A percentile compares a stretch with the other conserved stretches of the same genome.
These are phyloP conservation scores for Sporisorium scitamineum DNA, from an alignment of 1,284 basidiomycete genomes.

Conservation along the genomic window DNA sequence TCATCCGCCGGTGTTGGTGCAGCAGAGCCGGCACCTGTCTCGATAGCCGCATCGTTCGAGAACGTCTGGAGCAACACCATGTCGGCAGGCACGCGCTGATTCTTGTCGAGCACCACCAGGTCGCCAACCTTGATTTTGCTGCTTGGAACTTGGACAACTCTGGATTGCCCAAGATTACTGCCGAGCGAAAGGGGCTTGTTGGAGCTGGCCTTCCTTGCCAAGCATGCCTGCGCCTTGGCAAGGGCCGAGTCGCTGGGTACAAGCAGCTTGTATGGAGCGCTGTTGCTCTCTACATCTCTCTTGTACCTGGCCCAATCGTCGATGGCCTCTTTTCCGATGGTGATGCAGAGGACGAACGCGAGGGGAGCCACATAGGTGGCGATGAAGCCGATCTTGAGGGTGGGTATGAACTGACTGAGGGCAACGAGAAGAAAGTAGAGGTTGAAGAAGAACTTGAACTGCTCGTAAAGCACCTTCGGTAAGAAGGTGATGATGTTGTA, in stretches of 20 bases:
- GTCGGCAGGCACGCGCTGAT: conserved; percentile 95
- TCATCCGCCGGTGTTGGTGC: conserved; percentile 25
- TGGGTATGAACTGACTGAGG: conserved; percentile 93
- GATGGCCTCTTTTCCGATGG: conserved; percentile 98
- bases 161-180: conserved; percentile 36
- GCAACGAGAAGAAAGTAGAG: conserved; percentile 98
- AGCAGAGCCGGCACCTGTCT: conserved; percentile 12
- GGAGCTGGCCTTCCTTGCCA: conserved; percentile 32
- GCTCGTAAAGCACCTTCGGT: conserved; percentile 96
- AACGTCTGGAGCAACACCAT: conserved; percentile 87
- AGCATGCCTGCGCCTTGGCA: conserved; percentile 30
- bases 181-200: conserved; percentile 31
- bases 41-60: conserved; percentile 53
- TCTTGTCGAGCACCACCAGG: conserved; percentile 92
- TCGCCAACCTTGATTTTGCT: conserved; percentile 91
- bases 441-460: conserved; percentile 99
- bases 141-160: conserved; percentile 74
- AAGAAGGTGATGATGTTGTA: conserved; percentile 95
- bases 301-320: conserved; percentile 95
- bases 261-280: conserved; percentile 86
- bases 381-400: conserved; percentile 97
- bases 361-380: conserved; percentile 95
- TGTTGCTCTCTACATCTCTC: conserved; percentile 93
- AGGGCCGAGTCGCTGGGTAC: conserved; percentile 70
- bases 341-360: conserved; percentile 91